Evolutionary conservation across 2,329 filamentous ascomycete species (phyloP), one percentile per base, ranked within the genome.

Genomic region (Teratosphaeria nubilosa): DNA sequence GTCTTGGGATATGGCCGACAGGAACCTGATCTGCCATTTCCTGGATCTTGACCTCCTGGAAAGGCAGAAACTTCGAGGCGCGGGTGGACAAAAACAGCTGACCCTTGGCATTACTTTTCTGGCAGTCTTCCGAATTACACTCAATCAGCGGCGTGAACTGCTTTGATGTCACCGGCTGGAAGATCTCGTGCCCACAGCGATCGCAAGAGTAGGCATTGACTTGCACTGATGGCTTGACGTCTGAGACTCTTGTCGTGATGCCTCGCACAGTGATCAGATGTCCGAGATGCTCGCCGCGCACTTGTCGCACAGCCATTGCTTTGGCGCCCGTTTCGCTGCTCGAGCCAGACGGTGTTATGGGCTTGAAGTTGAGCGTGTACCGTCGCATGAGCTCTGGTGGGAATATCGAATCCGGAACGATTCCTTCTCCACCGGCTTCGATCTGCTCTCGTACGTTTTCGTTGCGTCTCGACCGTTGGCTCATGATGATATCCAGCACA

Each of bases 21-120:
- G 94, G 94, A 0, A 99, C 94, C 73, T 99, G 94, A 72, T 99
- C 94, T n/a, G 94, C 91, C 85, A 97, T 90, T 72, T 99, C 94
- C 75, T 99, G 94, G 58, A 99, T 91, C 77, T 97, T 97, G 75
- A 97, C 85, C 74, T 99, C 94, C 74, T 99, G 94, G 78, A 99
- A 99, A 3, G 94, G 91, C 68, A 96, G 77, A 70, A 97, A 99
- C 69, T 97, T 99, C 55, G 91, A 96, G 0, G 92, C 94, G 67
- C 94, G 84, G n/a, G 91, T 95, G 0, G 92, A 96, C 41, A 95
- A 84, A 72, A 95, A 92, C 45, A 99, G 82, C 73, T 96, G 90
- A 20, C 94, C 94, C 74, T 94, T 96, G 65, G 90, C 84, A 73
- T 96, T 91, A 74, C 96, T 97, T 61, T 82, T 81, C 71, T 87